Percentiles rank a stretch among this genome's conserved stretches.
Conservation (phyloP, 2,329 filamentous ascomycete species). For the Graphilbum sp. region DNA sequence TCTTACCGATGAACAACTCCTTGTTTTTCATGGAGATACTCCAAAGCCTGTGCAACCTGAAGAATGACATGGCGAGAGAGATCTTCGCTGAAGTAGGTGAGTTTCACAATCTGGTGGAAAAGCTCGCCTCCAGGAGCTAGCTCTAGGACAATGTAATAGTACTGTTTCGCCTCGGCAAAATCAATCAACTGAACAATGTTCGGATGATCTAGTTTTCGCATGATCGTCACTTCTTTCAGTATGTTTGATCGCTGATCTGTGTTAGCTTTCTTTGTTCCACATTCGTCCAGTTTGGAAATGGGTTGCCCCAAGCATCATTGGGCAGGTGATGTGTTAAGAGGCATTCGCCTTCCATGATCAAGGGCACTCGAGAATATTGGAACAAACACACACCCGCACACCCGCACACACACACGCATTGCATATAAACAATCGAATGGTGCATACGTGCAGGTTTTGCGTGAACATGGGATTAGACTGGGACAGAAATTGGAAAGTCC, state of each 20-base stretch:
- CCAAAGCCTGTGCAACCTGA: constrained; percentile 85
- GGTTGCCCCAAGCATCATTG: no score
- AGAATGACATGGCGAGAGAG: constrained; percentile 86
- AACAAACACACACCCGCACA: no score
- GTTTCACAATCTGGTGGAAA: constrained; percentile 94
- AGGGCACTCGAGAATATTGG: no score
- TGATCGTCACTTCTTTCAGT: constrained; percentile 95
- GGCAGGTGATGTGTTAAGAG: no score
- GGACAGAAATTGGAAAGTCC: constrained; percentile 20
- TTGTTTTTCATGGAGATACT: constrained; percentile 86
- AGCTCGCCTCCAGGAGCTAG: constrained; percentile 89
- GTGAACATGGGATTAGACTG: neutral
- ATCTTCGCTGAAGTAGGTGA: constrained; percentile 97
- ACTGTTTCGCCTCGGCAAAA: constrained; percentile 84
- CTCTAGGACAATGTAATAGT: constrained; percentile 95
- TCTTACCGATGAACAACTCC: constrained; percentile 85
- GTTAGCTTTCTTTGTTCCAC: constrained; percentile 11
- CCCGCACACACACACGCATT: no score
- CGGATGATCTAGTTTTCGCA: constrained; percentile 90
- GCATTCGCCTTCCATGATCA: no score
- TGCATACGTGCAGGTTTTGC: no score
- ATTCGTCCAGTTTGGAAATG: neutral
- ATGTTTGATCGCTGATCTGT: constrained; percentile 72
- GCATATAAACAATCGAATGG: no score
- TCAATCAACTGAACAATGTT: constrained; percentile 91